Evolutionary conservation across 345 rosid genomes (phyloP).

Genomic region (Camelina sativa): DNA sequence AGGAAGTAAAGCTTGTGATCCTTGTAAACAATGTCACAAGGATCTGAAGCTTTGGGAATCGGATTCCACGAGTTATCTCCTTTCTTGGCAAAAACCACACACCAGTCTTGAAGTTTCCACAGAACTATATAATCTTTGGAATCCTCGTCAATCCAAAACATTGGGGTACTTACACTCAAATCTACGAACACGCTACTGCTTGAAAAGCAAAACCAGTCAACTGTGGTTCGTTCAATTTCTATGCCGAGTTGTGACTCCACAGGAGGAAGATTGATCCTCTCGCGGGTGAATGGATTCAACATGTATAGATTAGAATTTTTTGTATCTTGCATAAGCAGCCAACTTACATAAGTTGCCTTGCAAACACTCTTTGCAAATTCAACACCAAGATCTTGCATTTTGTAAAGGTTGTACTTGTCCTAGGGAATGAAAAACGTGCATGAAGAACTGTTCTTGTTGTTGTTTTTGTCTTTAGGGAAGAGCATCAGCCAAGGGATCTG

Average conservation of each 20-base stretch:
- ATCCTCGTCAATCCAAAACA: background rate
- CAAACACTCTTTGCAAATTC: background rate
- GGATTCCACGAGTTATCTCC: too few species aligned
- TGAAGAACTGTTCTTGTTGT: background rate
- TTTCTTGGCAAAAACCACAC: background rate
- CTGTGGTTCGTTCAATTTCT: background rate
- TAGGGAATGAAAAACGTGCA: background rate
- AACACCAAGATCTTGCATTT: background rate
- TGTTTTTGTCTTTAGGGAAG: background rate
- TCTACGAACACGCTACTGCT: background rate
- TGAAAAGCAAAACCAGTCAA: background rate
- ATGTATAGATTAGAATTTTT: background rate
- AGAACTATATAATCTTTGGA: background rate
- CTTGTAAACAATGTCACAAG: too few species aligned
- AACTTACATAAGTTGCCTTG: background rate
- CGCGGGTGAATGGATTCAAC: background rate
- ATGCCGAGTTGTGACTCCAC: background rate
- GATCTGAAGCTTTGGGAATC: too few species aligned
- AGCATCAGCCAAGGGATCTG: background rate
- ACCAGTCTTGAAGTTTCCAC: background rate
- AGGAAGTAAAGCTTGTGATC: too few species aligned
- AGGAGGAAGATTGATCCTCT: background rate
- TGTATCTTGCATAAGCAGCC: background rate
- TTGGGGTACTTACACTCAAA: background rate
- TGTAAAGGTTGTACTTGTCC: background rate